Evolutionary conservation across 148 eudicot species (phyloP).

Genomic region (Polygonum maritimum): DNA sequence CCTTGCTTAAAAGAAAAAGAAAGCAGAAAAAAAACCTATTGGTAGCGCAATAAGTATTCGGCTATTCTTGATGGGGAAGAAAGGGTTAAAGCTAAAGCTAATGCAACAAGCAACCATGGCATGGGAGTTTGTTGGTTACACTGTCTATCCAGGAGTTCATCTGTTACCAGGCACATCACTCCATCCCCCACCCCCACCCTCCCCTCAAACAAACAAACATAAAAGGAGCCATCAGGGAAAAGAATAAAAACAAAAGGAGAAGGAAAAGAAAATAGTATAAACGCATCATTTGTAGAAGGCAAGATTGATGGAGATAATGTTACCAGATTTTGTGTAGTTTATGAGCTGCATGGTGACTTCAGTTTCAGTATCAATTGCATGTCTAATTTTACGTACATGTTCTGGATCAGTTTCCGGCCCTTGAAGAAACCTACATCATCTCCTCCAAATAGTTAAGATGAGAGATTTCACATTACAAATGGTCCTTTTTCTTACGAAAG

Average conservation of each 20-base stretch:
- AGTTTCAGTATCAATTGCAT: constrained; percentile 72
- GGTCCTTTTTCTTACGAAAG: background rate
- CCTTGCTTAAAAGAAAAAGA: background rate
- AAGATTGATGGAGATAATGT: constrained; percentile 10
- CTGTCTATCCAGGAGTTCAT: background rate
- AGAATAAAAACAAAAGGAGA: background rate
- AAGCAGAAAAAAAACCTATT: background rate
- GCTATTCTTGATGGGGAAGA: background rate
- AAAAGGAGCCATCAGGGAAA: background rate
- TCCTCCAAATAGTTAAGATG: background rate
- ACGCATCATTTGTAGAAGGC: background rate
- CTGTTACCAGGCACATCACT: background rate
- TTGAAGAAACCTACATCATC: constrained; percentile 69
- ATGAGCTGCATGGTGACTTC: constrained; percentile 97
- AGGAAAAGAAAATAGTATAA: background rate
- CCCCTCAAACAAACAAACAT: background rate
- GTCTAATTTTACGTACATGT: constrained; percentile 79
- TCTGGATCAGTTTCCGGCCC: constrained; percentile 98
- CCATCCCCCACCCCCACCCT: background rate
- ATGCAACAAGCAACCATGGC: background rate
- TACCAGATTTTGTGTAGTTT: constrained; percentile 95
- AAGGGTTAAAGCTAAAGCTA: background rate
- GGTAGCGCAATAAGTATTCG: background rate
- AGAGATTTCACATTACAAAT: background rate
- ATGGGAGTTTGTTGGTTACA: background rate